A percentile compares a stretch with the other conserved stretches of the same genome.
Evolutionary conservation across 257 asterid species (phyloP).

Genomic region (Ophiorrhiza pumila): DNA sequence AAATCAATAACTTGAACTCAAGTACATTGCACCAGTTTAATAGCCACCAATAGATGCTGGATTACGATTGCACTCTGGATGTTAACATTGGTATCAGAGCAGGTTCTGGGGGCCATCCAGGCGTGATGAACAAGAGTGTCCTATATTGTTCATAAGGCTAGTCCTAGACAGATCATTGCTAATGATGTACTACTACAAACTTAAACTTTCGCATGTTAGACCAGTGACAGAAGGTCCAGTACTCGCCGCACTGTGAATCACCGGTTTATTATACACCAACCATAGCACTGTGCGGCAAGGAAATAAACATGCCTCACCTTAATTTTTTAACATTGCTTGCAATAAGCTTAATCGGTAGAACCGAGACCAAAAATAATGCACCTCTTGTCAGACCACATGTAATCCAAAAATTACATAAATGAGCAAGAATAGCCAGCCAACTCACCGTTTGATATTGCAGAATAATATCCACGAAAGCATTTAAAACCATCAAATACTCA

Average conservation of each 20-base stretch:
- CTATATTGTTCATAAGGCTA: background rate
- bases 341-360: background rate
- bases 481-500: constrained; percentile 57
- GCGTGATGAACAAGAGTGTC: background rate
- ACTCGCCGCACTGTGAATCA: background rate
- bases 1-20: background rate
- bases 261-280: background rate
- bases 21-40: background rate
- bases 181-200: background rate
- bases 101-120: background rate
- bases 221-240: background rate
- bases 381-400: background rate
- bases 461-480: constrained; percentile 68
- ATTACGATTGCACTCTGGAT: background rate
- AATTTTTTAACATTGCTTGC: background rate
- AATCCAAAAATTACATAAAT: background rate
- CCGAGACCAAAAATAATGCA: background rate
- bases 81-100: background rate
- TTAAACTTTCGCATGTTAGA: background rate
- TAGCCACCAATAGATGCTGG: background rate
- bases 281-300: background rate
- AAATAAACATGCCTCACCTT: background rate
- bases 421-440: constrained; percentile 7
- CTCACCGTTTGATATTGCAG: constrained; percentile 72
- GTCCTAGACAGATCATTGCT: background rate